phyloP scores from a whole-genome alignment of 2,329 filamentous ascomycete species.

The Fusarium sp. region DNA sequence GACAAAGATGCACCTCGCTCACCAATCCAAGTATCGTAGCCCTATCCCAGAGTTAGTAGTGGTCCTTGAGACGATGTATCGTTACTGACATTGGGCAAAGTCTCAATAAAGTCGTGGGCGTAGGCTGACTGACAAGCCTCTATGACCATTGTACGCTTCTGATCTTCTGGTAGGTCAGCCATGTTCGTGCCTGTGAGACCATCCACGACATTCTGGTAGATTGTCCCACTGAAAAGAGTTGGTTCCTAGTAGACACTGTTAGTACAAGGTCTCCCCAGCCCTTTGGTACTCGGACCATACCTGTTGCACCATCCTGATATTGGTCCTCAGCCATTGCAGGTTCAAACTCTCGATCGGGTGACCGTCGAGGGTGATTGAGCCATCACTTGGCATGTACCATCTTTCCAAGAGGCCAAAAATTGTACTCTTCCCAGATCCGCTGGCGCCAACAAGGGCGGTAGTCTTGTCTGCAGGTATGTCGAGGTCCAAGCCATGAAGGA shows the following conservation, averaged over 20 bases:
- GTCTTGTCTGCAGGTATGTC: conserved; percentile 58
- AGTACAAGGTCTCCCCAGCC: background rate
- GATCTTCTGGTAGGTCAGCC: conserved; percentile 52
- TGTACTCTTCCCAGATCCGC: conserved; percentile 70
- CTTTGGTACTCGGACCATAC: conserved; percentile 13
- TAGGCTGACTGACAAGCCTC: conserved; percentile 63
- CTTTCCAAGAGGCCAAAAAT: conserved; percentile 68
- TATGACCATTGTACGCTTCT: conserved; percentile 58
- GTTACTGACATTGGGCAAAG: conserved; percentile 53
- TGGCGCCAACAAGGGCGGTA: conserved; percentile 68
- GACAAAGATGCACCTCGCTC: conserved; percentile 74
- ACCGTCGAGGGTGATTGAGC: conserved; percentile 59
- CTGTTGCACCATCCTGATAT: conserved; percentile 64
- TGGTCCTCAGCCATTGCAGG: conserved; percentile 64
- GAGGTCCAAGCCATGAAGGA: conserved; percentile 57
- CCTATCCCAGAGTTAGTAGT: conserved; percentile 42
- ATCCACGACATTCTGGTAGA: conserved; percentile 64
- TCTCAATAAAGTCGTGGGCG: conserved; percentile 64
- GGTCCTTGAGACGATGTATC: conserved; percentile 24
- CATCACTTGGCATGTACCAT: conserved; percentile 66
- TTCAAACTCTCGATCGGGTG: conserved; percentile 57
- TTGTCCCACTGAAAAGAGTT: conserved; percentile 63
- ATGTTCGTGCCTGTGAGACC: conserved; percentile 56
- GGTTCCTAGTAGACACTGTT: conserved; percentile 56
- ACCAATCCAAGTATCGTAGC: conserved; percentile 72